A percentile compares a stretch with the other conserved stretches of the same genome.
Evolutionary conservation across 1,139 yeast species (phyloP).

Genomic region (Saccharomycopsis hybrid): DNA sequence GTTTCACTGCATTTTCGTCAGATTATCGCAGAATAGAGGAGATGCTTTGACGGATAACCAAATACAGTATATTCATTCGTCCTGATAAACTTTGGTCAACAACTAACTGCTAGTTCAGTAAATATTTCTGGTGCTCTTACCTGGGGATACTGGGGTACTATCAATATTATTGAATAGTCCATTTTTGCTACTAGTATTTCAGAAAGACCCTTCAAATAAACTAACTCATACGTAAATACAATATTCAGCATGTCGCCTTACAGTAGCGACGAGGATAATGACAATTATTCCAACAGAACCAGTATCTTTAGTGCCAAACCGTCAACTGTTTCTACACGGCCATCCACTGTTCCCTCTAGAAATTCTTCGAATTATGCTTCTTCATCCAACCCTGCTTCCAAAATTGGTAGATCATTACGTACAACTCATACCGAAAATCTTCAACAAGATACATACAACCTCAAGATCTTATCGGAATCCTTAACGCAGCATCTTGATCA

Average conservation of each 20-base stretch:
- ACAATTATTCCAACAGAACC: conserved; percentile 25
- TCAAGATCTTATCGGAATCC: conserved; percentile 17
- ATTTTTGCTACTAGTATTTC: no score
- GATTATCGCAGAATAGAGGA: no score
- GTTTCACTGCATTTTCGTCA: no score
- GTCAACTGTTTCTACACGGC: conserved; percentile 19
- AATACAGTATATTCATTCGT: no score
- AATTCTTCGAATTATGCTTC: conserved; percentile 2
- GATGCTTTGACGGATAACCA: no score
- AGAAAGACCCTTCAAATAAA: no score
- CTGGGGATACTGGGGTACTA: no score
- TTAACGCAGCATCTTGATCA: conserved; percentile 18
- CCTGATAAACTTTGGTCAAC: no score
- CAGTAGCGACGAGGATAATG: conserved; percentile 19
- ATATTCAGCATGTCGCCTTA: conserved; percentile 12
- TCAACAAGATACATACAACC: conserved; percentile 17
- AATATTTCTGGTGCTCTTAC: no score
- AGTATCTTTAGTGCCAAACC: conserved; percentile 26
- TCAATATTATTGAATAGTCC: no score
- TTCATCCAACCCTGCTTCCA: conserved; percentile 5
- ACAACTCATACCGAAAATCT: conserved; percentile 17
- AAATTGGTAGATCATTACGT: conserved; percentile 18
- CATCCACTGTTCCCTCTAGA: conserved; percentile 19
- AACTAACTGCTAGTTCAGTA: no score
- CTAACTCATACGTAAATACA: no score